Base-by-base conservation (phyloP, 768 basidiomycete genomes). In the Mrakia blollopis region DNA sequence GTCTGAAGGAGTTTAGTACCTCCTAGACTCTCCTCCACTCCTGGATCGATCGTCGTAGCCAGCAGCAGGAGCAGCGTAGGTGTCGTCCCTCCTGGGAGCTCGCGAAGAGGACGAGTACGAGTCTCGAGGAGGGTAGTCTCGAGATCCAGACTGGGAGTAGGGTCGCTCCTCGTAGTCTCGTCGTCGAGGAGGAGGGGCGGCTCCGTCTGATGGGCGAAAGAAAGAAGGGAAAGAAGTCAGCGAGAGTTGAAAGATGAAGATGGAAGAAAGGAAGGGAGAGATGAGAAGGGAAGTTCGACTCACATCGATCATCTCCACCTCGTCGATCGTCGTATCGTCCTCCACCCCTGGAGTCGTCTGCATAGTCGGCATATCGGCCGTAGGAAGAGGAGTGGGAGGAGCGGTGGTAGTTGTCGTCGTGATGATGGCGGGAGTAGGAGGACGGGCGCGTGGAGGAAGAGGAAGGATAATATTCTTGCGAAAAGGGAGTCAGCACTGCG, bases 291-390 rank as follows among this genome's bases (percentile, higher is more conserved):
- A n/a, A n/a, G n/a, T n/a, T n/a, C n/a, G n/a, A 72, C 76, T 21
- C 18, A 77, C 76, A 77, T 54, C 72, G 71, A 63, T 77, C 76
- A 47, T 77, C 76, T 65, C 76, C 60, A 35, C 76, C 61, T 65
- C 76, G 72, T 52, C 76, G 70, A 35, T 72, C 70, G 63, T 77
- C 76, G 72, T 73, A 65, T 68, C 52, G 50, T 57, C 65, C 21
- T 28, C 32, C 52, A 21, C 35, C 52, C 65, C 47, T 41, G 35
- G 65, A 23, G 25, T 50, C 44, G 41, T 44, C 65, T 57, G 71
- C 50, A 50, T 57, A 72, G n/a, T 13, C 21, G 63, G 37, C 28
- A 23, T 30, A 69, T 69, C 35, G 61, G 47, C 47, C 47, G 47
- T 50, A 50, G 47, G 47, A 30, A 32, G 44, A 57, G 25, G 57